Base-by-base conservation (phyloP, 805 yeast genomes). In the Huiozyma naganishii region DNA sequence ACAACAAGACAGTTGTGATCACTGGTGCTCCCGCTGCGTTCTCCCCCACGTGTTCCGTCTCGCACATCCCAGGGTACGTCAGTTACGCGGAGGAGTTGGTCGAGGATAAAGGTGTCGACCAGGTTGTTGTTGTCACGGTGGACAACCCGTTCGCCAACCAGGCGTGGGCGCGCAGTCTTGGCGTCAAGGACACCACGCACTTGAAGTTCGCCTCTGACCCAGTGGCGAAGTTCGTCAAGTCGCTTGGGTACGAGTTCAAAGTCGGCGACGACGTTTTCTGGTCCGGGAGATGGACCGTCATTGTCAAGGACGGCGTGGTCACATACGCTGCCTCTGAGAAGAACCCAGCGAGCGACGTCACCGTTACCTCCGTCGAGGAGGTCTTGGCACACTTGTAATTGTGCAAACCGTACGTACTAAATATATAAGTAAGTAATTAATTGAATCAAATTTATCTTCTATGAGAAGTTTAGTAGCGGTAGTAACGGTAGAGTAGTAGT, bases 21-120 rank as follows among this genome's bases (percentile, higher is more conserved):
- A 85, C 86, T 30, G 72, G 83, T 46, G 88, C 84, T 32, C 92
- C 94, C 48, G 94, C 89, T 49, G 92, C 95, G 8, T 85, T 83
- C 71, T 83, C 95, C 28, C 94, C 90, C 45, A 77, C 90, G 6
- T 83, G 92, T 64, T 72, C 83, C 40, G 76, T 72, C 41, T 70
- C 74, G 53, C 92, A 83, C 64, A 72, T 83, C 47, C 90, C 90
- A 45, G 84, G 79, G 27, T 81, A 67, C 67, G 61, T 81, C 45
- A 57, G 66, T 46, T 67, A 76, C 49, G 60, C 73, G 43, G 60
- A 59, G 23, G 72, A 74, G 43, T 72, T 84, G 35, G 54, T 55
- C 57, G 63, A 70, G 54, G 63, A 68, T 44, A 80, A 79, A 64
- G 77, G 80, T 34, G 79, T 80, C 39, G 84, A 80, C 57, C 70